A percentile compares a stretch with the other conserved stretches of the same genome.
These are phyloP conservation scores for Lophiostoma macrostomum DNA, from an alignment of 495 filamentous ascomycete species.

Conservation along the genomic window DNA sequence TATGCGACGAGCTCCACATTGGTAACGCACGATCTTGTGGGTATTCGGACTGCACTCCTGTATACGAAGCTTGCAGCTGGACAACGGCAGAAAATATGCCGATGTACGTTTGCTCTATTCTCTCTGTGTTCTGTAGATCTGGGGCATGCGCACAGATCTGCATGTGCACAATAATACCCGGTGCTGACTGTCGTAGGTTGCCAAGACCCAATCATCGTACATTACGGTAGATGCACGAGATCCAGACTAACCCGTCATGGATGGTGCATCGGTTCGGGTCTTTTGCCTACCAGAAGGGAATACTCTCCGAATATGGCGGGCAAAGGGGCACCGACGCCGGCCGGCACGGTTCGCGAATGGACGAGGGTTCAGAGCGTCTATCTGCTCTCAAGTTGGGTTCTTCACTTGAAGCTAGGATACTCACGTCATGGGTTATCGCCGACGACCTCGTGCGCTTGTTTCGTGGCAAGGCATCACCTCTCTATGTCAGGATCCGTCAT, in stretches of 20 bases:
- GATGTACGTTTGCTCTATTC: constrained; percentile 16
- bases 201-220: constrained; percentile 21
- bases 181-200: constrained; percentile 13
- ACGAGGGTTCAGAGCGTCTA: no score
- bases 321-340: no score
- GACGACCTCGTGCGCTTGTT: no score
- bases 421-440: no score
- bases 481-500: no score
- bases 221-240: constrained; percentile 19
- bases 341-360: constrained; percentile 20
- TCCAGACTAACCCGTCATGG: constrained; percentile 9
- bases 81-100: constrained; percentile 28
- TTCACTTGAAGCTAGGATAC: no score
- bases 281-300: constrained; percentile 12
- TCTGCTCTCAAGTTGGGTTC: no score
- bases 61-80: constrained; percentile 24
- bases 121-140: background rate
- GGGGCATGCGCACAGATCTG: background rate
- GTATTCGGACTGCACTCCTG: constrained; percentile 17
- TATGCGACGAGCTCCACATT: no score
- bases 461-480: no score
- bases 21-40: constrained; percentile 10
- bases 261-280: constrained; percentile 27
- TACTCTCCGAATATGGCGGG: constrained; percentile 17
- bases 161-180: constrained; percentile 1